Base-by-base conservation (phyloP, 305 asterid species). In the Solanum hybrid region DNA sequence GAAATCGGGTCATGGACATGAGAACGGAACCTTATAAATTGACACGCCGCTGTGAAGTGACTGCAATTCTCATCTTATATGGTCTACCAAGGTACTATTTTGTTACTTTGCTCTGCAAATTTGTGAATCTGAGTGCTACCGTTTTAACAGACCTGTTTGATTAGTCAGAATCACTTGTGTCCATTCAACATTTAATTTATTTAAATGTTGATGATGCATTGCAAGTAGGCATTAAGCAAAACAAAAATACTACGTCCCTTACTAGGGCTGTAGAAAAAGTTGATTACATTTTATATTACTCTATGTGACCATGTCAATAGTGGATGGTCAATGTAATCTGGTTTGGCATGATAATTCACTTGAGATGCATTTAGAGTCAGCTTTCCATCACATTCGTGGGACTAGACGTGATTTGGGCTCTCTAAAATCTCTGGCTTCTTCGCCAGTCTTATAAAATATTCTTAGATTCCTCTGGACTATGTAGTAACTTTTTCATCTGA, bases 21-120 rank as follows among this genome's bases (percentile, higher is more conserved):
- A 91, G 95, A 91, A 95, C 95, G 6, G 96, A 96, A 92, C 98
- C 98, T 26, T 95, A 92, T 92, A 94, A 92, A 90, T 89, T 96
- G 91, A 94, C 93, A 6, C 93, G 95, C 14, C 93, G 92, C 20
- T 94, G 95, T 91, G 95, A 94, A 91, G 95, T 94, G 86, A 94
- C 95, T 9, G 95, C 95, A 75, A 94, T 94, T 93, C 94, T 94
- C 86, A 93, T 94, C 74, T 91, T 94, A 73, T 94, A 93, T 26
- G 95, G 95, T 89, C 95, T 94, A 91, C 95, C 95, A 28, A 93
- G 95, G 95, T 94, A 94, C 39, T 57, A 14, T 77, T 86, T 34
- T 39, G 24, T 37, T 35, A 86, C 12, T 75, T 73, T 16, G 24
- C 20, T 64, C 14, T 73, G 69, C 36, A 24, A 31, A 26, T 12